Evolutionary conservation across 495 filamentous ascomycete species (phyloP).

Genomic region (Hypoxylon trugodes): DNA sequence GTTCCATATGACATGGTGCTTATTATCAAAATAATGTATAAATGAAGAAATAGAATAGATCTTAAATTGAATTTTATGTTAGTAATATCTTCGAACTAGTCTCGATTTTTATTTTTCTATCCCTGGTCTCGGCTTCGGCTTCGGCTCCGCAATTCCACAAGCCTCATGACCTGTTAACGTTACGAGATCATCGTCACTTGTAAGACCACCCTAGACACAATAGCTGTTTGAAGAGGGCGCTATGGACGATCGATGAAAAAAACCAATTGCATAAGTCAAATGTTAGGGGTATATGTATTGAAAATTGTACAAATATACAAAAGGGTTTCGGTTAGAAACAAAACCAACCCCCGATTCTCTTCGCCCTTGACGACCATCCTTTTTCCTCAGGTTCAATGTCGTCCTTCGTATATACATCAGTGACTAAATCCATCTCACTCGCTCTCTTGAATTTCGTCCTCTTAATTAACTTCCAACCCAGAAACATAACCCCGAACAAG

Average conservation of each 20-base stretch:
- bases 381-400: slow-evolving; percentile 27
- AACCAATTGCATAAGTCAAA: not conserved
- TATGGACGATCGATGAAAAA: too few relatives aligned
- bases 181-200: not conserved
- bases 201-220: not conserved
- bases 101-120: slow-evolving; percentile 2
- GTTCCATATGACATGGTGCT: slow-evolving; percentile 32
- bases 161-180: not conserved
- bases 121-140: slow-evolving; percentile 33
- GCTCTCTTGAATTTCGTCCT: slow-evolving; percentile 55
- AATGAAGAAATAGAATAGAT: not conserved
- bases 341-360: slow-evolving; percentile 31
- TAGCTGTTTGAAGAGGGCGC: too few relatives aligned
- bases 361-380: slow-evolving; percentile 23
- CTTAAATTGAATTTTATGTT: not conserved
- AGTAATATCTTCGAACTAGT: not conserved
- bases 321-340: slow-evolving; percentile 17
- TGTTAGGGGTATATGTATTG: not conserved
- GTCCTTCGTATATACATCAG: slow-evolving; percentile 38
- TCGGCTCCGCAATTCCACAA: slow-evolving; percentile 5
- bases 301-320: not conserved
- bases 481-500: slow-evolving; percentile 63
- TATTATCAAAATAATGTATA: not conserved
- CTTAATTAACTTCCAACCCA: slow-evolving; percentile 62
- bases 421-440: slow-evolving; percentile 62